Percentiles rank a stretch among this genome's conserved stretches.
Conservation (phyloP, 257 asterid species). For the Mitragyna speciosa region DNA sequence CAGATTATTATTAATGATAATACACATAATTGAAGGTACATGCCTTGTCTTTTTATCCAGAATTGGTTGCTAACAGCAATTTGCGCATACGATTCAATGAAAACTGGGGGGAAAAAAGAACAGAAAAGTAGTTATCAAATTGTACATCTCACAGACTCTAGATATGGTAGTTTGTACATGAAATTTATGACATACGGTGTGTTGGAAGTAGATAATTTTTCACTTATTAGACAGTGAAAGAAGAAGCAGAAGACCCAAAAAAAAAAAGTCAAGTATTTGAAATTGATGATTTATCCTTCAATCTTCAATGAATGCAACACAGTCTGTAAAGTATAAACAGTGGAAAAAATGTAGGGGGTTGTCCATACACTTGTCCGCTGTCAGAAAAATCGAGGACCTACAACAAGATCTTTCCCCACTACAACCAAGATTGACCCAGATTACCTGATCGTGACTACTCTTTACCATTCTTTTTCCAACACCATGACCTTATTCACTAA, state of each 20-base stretch:
- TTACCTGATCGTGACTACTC: constrained; percentile 26
- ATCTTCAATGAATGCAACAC: constrained; percentile 20
- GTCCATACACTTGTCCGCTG: constrained; percentile 19
- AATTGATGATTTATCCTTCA: not conserved
- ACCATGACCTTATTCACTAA: not conserved
- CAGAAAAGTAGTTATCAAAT: not conserved
- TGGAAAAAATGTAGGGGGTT: not conserved
- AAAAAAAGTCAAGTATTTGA: not conserved
- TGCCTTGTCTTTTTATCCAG: not conserved
- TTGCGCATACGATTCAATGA: not conserved
- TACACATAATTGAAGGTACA: not conserved
- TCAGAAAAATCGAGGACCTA: constrained; percentile 10
- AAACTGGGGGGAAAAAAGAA: not conserved
- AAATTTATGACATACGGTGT: not conserved
- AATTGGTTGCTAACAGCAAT: not conserved
- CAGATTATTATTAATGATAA: too few species aligned
- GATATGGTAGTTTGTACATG: not conserved
- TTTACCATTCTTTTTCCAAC: constrained; percentile 5
- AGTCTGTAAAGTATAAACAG: constrained; percentile 21
- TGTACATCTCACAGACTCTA: not conserved
- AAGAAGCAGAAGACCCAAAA: not conserved
- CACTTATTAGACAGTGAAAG: not conserved
- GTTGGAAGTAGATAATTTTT: not conserved
- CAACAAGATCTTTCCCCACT: constrained; percentile 2
- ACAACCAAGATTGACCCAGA: constrained; percentile 22